Evolutionary conservation across 345 rosid genomes (phyloP), one percentile per base, ranked within the genome.

Genomic region (Boechera retrofracta): DNA sequence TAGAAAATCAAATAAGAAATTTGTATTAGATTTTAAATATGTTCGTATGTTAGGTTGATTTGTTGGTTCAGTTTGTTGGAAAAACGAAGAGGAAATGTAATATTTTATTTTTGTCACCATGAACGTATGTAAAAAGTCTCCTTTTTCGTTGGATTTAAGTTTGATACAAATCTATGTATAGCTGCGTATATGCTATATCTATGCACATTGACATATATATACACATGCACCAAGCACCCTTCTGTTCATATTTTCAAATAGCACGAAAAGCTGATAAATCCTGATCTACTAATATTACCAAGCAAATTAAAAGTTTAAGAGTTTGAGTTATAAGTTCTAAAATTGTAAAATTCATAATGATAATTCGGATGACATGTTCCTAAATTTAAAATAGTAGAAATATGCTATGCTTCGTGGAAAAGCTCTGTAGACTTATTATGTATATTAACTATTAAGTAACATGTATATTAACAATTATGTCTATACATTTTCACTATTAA

Each of bases 51-150:
- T 73, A 53, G 77, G 64, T 55, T 24, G 48, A 55, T 44, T 52
- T 53, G 64, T 64, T 74, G 6, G 71, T 54, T 44, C 64, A 64
- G 48, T 21, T 53, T 74, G 71, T 74, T 74, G 77, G 63, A 73
- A 74, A 36, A 64, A 33, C 4, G 2, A 31, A 11, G 8, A 39
- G 28, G 16, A 13, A 44, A 18, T 29, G 11, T 18, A 12, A 35
- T 44, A 45, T n/a, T 71, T 24, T 35, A 35, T 65, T 56, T 13
- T 4, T 74, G 49, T 65, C 48, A 65, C 26, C 10, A 65, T 13
- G 72, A 56, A 39, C 47, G 48, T 56, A 56, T 35, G 72, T 45
- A 35, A 28, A 65, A 66, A 74, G 67, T 57, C 72, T 57, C 39
- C 6, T 21, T 54, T 48, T 66, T 56, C 72, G 68, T 47, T 24